phyloP scores from a whole-genome alignment of 1,139 yeast species.

The Pichia sp. region DNA sequence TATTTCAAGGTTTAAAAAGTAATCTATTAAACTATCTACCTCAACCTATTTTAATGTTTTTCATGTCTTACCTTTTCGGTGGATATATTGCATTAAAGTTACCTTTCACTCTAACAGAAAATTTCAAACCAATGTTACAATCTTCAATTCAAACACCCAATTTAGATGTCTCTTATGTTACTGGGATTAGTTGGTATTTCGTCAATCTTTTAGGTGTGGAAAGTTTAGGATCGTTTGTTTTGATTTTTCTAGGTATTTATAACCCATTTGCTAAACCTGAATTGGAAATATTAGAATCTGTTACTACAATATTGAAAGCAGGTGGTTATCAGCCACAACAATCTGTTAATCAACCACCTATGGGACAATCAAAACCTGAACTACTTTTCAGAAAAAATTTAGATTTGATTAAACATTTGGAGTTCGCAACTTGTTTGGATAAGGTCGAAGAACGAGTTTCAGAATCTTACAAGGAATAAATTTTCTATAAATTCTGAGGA shows the following conservation, averaged over 20 bases:
- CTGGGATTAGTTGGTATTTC: constrained; percentile 96
- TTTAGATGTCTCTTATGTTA: constrained; percentile 88
- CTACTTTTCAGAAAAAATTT: constrained; percentile 64
- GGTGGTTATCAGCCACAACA: constrained; percentile 36
- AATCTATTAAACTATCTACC: constrained; percentile 82
- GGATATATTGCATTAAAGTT: constrained; percentile 81
- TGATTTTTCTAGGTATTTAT: constrained; percentile 2
- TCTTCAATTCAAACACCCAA: constrained; percentile 80
- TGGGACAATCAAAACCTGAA: constrained; percentile 52
- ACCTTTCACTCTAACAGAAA: constrained; percentile 78
- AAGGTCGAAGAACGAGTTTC: constrained; percentile 53
- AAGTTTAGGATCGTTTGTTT: constrained; percentile 39
- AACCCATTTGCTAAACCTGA: constrained; percentile 5
- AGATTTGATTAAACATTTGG: constrained; percentile 38
- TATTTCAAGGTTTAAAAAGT: constrained; percentile 73
- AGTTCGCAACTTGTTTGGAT: constrained; percentile 35
- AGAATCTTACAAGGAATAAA: constrained; percentile 9
- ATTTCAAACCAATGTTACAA: constrained; percentile 89
- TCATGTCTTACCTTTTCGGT: constrained; percentile 91
- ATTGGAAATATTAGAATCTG: constrained; percentile 4
- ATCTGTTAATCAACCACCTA: constrained; percentile 30
- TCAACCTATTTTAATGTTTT: constrained; percentile 89
- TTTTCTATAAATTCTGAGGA: not conserved
- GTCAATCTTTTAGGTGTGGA: constrained; percentile 79
- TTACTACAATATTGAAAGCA: constrained; percentile 5